Evolutionary conservation across 805 yeast species (phyloP).

Genomic region (Cyberlindnera veronae): DNA sequence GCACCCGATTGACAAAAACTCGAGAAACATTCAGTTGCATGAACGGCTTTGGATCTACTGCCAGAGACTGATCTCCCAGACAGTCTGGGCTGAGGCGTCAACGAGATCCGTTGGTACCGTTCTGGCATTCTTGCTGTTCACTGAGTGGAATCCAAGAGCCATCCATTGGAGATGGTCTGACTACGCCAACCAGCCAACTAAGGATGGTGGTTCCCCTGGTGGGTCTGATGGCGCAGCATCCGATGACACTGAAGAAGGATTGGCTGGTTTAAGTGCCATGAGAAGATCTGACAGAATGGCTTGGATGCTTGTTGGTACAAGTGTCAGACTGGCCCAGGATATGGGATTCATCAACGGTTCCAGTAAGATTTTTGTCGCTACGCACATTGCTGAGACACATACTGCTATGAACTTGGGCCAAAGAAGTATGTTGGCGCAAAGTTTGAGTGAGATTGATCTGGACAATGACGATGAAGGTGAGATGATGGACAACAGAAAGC

Average conservation of each 20-base stretch:
- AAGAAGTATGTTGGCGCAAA: slow-evolving; percentile 71
- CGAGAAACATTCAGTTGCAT: slow-evolving; percentile 60
- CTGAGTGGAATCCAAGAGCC: slow-evolving; percentile 96
- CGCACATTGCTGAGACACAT: slow-evolving; percentile 80
- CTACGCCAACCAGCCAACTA: slow-evolving; percentile 47
- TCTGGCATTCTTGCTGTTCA: slow-evolving; percentile 74
- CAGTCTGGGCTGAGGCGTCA: slow-evolving; percentile 93
- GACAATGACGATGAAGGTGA: slow-evolving; percentile 38
- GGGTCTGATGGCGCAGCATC: slow-evolving; percentile 2
- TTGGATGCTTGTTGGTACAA: slow-evolving; percentile 90
- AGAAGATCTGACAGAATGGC: slow-evolving; percentile 86
- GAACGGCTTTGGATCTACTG: slow-evolving; percentile 82
- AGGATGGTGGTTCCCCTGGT: slow-evolving; percentile 8
- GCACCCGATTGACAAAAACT: slow-evolving; percentile 28
- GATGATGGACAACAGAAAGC: slow-evolving; percentile 24
- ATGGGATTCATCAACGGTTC: slow-evolving; percentile 75
- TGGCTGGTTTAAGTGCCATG: slow-evolving; percentile 80
- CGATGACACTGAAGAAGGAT: slow-evolving; percentile 41
- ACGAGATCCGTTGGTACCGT: slow-evolving; percentile 86
- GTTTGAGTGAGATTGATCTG: slow-evolving; percentile 63
- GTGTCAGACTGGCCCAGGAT: slow-evolving; percentile 82
- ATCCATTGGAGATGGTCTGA: slow-evolving; percentile 87
- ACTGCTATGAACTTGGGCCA: slow-evolving; percentile 80
- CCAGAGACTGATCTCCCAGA: slow-evolving; percentile 74
- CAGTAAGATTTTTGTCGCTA: slow-evolving; percentile 72